Evolutionary conservation across 768 basidiomycete genomes (phyloP).

Genomic region (Exidia glandulosa): DNA sequence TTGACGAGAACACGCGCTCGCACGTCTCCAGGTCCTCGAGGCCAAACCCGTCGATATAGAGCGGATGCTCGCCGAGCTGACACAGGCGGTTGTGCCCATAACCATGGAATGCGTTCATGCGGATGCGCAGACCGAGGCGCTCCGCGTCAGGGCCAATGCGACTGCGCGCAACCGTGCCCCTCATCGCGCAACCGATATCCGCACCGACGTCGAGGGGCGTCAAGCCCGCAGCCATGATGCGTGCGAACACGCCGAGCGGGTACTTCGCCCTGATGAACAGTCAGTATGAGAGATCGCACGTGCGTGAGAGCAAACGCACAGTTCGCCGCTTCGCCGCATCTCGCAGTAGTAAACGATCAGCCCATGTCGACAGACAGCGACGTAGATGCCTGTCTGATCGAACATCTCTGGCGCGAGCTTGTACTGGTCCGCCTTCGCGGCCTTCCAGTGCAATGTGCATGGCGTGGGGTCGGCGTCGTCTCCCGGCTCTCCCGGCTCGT

Average conservation of each 20-base stretch:
- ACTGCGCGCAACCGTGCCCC: conserved; percentile 13
- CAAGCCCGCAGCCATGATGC: too few species aligned
- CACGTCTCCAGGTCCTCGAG: conserved; percentile 25
- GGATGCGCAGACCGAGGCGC: conserved; percentile 2
- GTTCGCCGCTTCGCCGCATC: conserved; percentile 6
- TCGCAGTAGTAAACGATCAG: conserved; percentile 1
- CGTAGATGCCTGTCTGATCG: conserved; percentile 5
- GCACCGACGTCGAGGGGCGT: too few species aligned
- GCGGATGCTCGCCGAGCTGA: too few species aligned
- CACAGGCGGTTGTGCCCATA: too few species aligned
- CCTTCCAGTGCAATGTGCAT: conserved; percentile 15
- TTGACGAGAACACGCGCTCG: conserved; percentile 22
- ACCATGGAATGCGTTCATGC: conserved; percentile 14
- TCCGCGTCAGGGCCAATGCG: conserved; percentile 7
- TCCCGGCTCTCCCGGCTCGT: background rate
- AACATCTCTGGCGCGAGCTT: conserved; percentile 1
- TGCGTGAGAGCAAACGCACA: conserved; percentile 1
- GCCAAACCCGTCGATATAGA: too few species aligned
- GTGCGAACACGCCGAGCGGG: too few species aligned
- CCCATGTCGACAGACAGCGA: conserved; percentile 4
- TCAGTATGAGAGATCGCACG: too few species aligned
- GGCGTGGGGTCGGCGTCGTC: background rate
- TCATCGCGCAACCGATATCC: background rate
- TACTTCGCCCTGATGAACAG: too few species aligned
- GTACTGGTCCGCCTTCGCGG: conserved; percentile 8